Base-by-base conservation (phyloP, 257 asterid genomes). In the Knoxia roxburghii region DNA sequence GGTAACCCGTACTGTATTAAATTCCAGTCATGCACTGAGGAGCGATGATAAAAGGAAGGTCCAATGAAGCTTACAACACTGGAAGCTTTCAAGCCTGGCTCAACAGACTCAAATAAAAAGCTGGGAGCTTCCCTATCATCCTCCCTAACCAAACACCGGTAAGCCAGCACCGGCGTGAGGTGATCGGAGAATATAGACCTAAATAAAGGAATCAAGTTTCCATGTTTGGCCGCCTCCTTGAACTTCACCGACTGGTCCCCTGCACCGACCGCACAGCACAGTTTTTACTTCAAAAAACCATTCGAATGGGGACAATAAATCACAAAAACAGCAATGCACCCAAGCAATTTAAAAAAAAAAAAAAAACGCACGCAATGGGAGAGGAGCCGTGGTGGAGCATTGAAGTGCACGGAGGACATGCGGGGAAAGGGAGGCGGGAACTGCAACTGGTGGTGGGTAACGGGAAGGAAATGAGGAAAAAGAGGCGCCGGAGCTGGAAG, bases 71-170 rank as follows among this genome's bases (percentile, higher is more conserved):
- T 81, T 89, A 91, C 98, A 26, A 91, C 84, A 45, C 67, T 85
- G 62, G 98, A 91, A 65, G 73, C 91, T 76, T 87, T 81, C 32
- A 80, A 79, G 61, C 96, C 98, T 10, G 95, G 89, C 76, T 87
- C 95, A 58, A 87, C 98, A 1, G 96, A 89, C 84, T 89, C 98
- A 46, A 84, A 91, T 52, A 91, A 87, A 75, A 91, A 91, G 82
- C 98, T 91, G 15, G 98, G 96, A 61, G 98, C 96, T n/a, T 91
- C 98, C 75, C 98, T 79, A 76, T 89, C 95, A 70, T 91, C 98
- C 76, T 91, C 96, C 80, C 80, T 89, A 61, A 91, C 95, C 83
- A 91, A 81, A 73, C 96, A 91, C 45, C 98, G 90, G 72, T 91
- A 91, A 8, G 98, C 98, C n/a, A 89, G 87, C 66, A 91, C 98